Conservation (phyloP, 192 early-diverging fungal species). For the Umbelopsis sp. region DNA sequence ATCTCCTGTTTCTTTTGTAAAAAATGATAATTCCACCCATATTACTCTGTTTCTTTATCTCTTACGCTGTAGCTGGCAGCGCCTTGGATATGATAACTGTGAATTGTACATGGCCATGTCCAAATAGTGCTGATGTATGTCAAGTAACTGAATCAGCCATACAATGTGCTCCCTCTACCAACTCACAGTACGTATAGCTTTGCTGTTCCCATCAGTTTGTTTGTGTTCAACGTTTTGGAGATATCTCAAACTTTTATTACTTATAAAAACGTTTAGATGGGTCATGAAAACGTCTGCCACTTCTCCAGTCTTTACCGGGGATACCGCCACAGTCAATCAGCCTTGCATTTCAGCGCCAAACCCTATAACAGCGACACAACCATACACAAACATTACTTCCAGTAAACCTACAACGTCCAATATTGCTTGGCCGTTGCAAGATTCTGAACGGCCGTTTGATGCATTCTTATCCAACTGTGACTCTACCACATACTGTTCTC, state of each 20-base stretch:
- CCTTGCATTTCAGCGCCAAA: conserved; percentile 11
- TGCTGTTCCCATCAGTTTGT: too few relatives aligned
- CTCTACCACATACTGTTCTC: conserved; percentile 3
- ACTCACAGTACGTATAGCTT: conserved; percentile 6
- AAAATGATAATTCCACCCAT: background rate
- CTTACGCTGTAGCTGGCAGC: background rate
- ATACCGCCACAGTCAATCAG: background rate
- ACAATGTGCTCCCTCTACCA: conserved; percentile 1
- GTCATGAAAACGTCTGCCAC: background rate
- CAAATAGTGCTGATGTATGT: background rate
- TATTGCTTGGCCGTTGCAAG: conserved; percentile 1
- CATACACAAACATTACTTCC: background rate
- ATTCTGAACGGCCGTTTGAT: background rate
- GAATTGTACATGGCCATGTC: conserved; percentile 8
- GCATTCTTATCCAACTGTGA: conserved; percentile 9
- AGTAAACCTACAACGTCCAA: background rate
- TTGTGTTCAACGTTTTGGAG: background rate
- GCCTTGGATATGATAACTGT: background rate
- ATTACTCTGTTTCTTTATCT: background rate
- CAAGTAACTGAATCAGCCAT: background rate
- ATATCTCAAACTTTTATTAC: background rate
- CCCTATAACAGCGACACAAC: background rate
- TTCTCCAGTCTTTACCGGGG: conserved; percentile 14
- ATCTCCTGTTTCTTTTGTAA: conserved; percentile 18
- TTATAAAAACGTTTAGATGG: background rate